Conservation (phyloP, 495 filamentous ascomycete genomes). For the Immersiella caudata region DNA sequence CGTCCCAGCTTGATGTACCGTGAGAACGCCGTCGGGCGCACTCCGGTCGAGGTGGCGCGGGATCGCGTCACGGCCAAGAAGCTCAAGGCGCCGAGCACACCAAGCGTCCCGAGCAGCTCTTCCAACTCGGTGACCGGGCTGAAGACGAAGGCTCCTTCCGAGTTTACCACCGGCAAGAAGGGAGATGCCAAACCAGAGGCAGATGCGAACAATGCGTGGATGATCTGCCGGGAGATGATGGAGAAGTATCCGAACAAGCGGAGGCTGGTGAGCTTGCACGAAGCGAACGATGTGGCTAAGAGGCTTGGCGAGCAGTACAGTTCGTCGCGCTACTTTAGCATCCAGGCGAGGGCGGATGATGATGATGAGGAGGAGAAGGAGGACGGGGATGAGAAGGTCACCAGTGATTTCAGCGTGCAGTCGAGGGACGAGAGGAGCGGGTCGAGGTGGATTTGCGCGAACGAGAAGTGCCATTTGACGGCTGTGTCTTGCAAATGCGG, state of each 20-base stretch:
- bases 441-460: constrained; percentile 2
- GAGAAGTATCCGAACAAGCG: constrained; percentile 49
- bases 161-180: background rate
- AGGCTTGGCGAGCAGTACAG: constrained; percentile 53
- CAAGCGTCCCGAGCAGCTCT: background rate
- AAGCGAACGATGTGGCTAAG: constrained; percentile 74
- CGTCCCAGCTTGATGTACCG: constrained; percentile 61
- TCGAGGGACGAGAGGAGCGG: background rate
- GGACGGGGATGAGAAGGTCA: background rate
- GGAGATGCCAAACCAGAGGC: background rate
- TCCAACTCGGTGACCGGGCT: background rate
- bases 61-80: constrained; percentile 49
- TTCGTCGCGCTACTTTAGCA: constrained; percentile 27
- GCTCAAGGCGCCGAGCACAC: background rate
- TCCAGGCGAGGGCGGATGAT: background rate
- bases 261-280: constrained; percentile 65
- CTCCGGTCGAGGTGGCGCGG: constrained; percentile 65
- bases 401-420: background rate
- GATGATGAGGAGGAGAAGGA: background rate
- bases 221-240: constrained; percentile 34
- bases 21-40: constrained; percentile 72
- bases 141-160: background rate
- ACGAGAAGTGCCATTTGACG: background rate
- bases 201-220: constrained; percentile 35
- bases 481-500: background rate